Evolutionary conservation across 75 land plant species (phyloP).

Genomic region (Chamaecyparis obtusa): DNA sequence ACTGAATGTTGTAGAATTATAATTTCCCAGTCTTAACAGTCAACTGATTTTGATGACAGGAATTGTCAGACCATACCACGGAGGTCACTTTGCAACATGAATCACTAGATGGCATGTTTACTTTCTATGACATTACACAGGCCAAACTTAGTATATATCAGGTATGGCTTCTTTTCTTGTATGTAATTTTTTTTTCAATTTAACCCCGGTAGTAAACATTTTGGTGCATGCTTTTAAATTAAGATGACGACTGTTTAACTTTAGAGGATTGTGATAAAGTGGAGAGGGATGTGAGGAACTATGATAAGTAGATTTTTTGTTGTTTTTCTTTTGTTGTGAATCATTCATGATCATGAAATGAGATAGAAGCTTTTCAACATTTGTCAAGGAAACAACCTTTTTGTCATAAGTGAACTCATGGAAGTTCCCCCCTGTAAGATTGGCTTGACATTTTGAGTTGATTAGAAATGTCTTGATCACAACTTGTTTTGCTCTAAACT

Average conservation of each 20-base stretch:
- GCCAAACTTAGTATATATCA: slow-evolving; percentile 77
- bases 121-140: slow-evolving; percentile 77
- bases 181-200: neutral
- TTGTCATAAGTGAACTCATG: neutral
- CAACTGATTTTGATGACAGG: slow-evolving; percentile 48
- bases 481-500: neutral
- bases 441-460: neutral
- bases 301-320: neutral
- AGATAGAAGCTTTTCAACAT: neutral
- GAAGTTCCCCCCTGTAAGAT: neutral
- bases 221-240: neutral
- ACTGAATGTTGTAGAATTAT: neutral
- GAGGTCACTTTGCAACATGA: slow-evolving; percentile 90
- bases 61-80: slow-evolving; percentile 64
- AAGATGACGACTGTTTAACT: neutral
- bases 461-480: neutral
- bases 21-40: neutral
- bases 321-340: neutral
- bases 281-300: neutral
- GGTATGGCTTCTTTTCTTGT: slow-evolving; percentile 29
- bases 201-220: neutral
- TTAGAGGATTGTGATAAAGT: neutral
- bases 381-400: neutral
- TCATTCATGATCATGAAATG: neutral
- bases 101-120: slow-evolving; percentile 72